Evolutionary conservation across 495 filamentous ascomycete genomes (phyloP).

Genomic region (Xylaria bambusicola): DNA sequence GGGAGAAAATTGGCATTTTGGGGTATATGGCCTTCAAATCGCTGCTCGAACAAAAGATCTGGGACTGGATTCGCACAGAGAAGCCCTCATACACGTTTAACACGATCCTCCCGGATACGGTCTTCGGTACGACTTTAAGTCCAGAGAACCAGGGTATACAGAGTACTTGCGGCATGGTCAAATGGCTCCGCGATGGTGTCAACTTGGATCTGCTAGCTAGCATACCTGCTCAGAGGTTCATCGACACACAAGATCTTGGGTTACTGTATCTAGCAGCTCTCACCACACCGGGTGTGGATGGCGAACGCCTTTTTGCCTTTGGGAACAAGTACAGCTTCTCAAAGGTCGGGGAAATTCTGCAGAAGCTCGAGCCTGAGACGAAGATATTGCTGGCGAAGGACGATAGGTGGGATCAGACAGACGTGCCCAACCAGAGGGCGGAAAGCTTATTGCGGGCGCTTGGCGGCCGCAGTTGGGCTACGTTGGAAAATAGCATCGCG

Average conservation of each 20-base stretch:
- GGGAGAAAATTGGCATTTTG: conserved; percentile 21
- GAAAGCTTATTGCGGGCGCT: conserved; percentile 34
- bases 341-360: conserved; percentile 28
- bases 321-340: conserved; percentile 28
- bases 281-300: conserved; percentile 24
- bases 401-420: conserved; percentile 35
- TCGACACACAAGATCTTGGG: conserved; percentile 29
- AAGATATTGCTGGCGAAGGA: conserved; percentile 28
- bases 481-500: conserved; percentile 37
- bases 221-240: conserved; percentile 34
- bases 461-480: conserved; percentile 37
- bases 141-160: conserved; percentile 27
- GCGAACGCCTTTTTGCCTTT: conserved; percentile 35
- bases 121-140: conserved; percentile 32
- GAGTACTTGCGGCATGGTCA: conserved; percentile 35
- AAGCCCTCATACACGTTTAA: conserved; percentile 32
- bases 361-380: conserved; percentile 20
- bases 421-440: conserved; percentile 35
- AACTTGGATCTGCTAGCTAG: conserved; percentile 18
- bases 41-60: conserved; percentile 30
- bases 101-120: conserved; percentile 31
- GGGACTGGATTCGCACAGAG: conserved; percentile 34
- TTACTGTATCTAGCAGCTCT: conserved; percentile 33
- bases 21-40: conserved; percentile 37
- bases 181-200: conserved; percentile 29